A percentile compares a stretch with the other conserved stretches of the same genome.
Evolutionary conservation across 495 filamentous ascomycete genomes (phyloP).

Genomic region (Penicillium egyptiacum): DNA sequence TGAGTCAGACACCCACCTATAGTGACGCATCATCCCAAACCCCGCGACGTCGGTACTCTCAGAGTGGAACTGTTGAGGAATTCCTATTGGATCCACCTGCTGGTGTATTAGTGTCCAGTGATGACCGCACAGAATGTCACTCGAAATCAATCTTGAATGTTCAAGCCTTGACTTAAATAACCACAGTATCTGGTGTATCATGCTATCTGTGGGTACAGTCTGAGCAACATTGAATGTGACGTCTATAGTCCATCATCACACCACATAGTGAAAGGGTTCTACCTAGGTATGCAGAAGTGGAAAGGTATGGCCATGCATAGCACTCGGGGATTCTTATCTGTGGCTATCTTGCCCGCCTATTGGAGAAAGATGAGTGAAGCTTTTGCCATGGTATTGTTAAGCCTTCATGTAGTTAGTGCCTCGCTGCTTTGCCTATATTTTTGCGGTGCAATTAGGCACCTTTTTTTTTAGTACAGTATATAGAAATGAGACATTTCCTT

Average conservation of each 20-base stretch:
- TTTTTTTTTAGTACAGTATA: background rate
- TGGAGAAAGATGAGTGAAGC: background rate
- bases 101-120: conserved; percentile 1
- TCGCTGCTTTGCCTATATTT: background rate
- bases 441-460: background rate
- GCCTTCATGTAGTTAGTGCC: background rate
- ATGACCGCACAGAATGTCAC: background rate
- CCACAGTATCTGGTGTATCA: background rate
- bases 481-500: background rate
- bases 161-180: background rate
- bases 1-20: background rate
- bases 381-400: background rate
- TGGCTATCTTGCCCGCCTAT: background rate
- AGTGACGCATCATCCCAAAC: conserved; percentile 2
- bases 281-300: background rate
- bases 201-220: background rate
- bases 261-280: background rate
- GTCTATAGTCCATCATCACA: background rate
- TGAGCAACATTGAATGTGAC: background rate
- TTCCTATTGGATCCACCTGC: conserved; percentile 2
- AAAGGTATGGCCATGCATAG: background rate
- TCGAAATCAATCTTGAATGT: background rate
- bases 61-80: conserved; percentile 1
- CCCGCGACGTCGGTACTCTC: conserved; percentile 1
- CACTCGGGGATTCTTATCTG: background rate